Percentiles rank a stretch among this genome's conserved stretches.
phyloP scores from a whole-genome alignment of 495 filamentous ascomycete genomes.

The Penicillium paradoxum region DNA sequence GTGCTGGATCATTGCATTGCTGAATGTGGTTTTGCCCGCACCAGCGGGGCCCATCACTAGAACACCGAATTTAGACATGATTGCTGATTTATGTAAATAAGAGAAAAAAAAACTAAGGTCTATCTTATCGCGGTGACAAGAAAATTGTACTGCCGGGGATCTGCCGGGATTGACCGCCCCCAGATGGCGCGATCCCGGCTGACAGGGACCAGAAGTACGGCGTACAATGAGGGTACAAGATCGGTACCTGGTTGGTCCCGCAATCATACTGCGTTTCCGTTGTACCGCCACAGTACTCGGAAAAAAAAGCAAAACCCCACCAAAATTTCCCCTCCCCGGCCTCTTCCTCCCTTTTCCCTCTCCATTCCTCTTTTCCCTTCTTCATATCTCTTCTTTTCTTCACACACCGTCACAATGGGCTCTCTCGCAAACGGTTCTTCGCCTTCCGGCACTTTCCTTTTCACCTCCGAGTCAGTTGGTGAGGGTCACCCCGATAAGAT shows the following conservation, averaged over 20 bases:
- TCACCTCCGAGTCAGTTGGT: constrained; percentile 98
- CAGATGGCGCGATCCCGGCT: constrained; percentile 24
- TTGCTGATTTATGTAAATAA: not conserved
- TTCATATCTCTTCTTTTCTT: constrained; percentile 15
- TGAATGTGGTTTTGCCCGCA: constrained; percentile 93
- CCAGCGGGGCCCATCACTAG: constrained; percentile 92
- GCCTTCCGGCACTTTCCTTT: constrained; percentile 79
- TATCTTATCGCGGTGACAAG: constrained; percentile 17
- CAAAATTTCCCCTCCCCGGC: constrained; percentile 19
- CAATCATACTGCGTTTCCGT: constrained; percentile 1
- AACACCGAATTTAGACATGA: constrained; percentile 92
- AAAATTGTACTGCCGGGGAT: constrained; percentile 8
- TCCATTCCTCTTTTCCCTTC: constrained; percentile 5
- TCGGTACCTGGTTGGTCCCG: constrained; percentile 14
- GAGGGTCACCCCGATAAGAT: constrained; percentile 99
- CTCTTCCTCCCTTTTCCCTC: constrained; percentile 9
- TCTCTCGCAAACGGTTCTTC: constrained; percentile 48
- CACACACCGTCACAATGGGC: constrained; percentile 52
- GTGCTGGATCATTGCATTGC: constrained; percentile 86
- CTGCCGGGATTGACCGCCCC: constrained; percentile 21
- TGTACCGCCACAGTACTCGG: constrained; percentile 15
- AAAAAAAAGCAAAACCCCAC: constrained; percentile 25
- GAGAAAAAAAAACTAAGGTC: not conserved
- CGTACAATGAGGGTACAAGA: constrained; percentile 5
- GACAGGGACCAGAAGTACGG: constrained; percentile 1